Conservation (phyloP, 1,284 basidiomycete genomes). For the Vanrija sp. region DNA sequence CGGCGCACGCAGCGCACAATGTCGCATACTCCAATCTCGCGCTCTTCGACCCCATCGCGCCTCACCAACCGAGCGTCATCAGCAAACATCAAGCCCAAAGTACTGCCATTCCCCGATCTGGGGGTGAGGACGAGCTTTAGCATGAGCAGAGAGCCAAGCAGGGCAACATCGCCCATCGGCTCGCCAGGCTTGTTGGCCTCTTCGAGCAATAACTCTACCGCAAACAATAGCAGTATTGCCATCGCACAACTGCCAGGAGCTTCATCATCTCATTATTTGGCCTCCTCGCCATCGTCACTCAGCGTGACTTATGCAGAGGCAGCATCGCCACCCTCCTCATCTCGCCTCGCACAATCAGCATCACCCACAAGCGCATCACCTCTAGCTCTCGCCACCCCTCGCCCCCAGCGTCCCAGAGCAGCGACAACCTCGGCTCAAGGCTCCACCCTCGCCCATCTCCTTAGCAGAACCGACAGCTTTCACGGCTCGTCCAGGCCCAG, state of each 20-base stretch:
- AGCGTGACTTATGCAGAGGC: too few species aligned
- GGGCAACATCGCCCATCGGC: slow-evolving; percentile 5
- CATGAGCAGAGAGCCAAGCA: slow-evolving; percentile 11
- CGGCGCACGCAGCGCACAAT: not conserved
- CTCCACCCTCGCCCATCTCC: too few species aligned
- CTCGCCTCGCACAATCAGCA: not conserved
- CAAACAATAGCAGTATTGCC: too few species aligned
- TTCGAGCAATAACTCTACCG: too few species aligned
- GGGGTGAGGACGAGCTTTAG: slow-evolving; percentile 2
- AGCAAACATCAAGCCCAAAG: slow-evolving; percentile 14
- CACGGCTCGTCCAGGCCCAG: too few species aligned
- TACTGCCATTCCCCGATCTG: slow-evolving; percentile 20
- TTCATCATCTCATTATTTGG: too few species aligned
- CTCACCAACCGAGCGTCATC: slow-evolving; percentile 2
- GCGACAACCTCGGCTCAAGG: not conserved
- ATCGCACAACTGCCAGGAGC: too few species aligned
- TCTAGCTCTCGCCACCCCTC: not conserved
- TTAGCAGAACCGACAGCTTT: too few species aligned
- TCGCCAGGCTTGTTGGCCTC: not conserved
- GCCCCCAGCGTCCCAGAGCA: not conserved
- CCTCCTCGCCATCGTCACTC: too few species aligned
- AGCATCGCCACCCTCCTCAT: not conserved
- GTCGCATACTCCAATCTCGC: slow-evolving; percentile 9
- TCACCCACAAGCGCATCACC: not conserved
- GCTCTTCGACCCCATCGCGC: slow-evolving; percentile 16